These are phyloP conservation scores for Lepidopterella palustris DNA, from an alignment of 495 filamentous ascomycete species.

Conservation along the genomic window DNA sequence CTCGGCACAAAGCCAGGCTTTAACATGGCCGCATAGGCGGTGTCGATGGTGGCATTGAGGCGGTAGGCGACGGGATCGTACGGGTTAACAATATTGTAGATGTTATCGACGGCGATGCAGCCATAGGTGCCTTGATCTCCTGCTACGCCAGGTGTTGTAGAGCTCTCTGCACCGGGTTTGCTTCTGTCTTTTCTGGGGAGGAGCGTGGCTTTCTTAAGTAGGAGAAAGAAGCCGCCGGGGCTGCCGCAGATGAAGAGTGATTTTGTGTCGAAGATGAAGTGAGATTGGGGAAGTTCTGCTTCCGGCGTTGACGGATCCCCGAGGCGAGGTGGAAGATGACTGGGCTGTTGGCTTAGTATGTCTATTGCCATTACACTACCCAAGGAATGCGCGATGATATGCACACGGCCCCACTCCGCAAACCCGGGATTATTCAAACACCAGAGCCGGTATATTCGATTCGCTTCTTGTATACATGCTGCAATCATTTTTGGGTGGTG, in stretches of 20 bases:
- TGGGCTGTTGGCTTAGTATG: constrained; percentile 84
- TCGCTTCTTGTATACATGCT: constrained; percentile 85
- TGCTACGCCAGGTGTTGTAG: constrained; percentile 52
- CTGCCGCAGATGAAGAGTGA: constrained; percentile 90
- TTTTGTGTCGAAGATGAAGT: constrained; percentile 86
- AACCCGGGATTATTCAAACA: constrained; percentile 87
- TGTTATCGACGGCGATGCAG: constrained; percentile 87
- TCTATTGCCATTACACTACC: constrained; percentile 92
- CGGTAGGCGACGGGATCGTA: constrained; percentile 71
- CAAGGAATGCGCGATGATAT: constrained; percentile 87
- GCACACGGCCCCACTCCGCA: constrained; percentile 70
- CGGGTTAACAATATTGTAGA: constrained; percentile 82
- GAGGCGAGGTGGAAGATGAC: constrained; percentile 47
- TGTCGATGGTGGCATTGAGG: constrained; percentile 84
- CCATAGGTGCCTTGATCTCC: constrained; percentile 75
- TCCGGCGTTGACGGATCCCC: constrained; percentile 43
- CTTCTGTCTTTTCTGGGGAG: constrained; percentile 67
- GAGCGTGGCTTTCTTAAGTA: constrained; percentile 77
- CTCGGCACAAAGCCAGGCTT: constrained; percentile 74
- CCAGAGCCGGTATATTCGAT: constrained; percentile 89
- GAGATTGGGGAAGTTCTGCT: constrained; percentile 44
- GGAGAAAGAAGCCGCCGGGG: constrained; percentile 85
- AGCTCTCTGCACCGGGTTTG: constrained; percentile 61
- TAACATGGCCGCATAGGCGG: constrained; percentile 65
- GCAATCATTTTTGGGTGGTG: constrained; percentile 92